Conservation (phyloP, 2,329 filamentous ascomycete species). For the Ceratocystis cubensis region DNA sequence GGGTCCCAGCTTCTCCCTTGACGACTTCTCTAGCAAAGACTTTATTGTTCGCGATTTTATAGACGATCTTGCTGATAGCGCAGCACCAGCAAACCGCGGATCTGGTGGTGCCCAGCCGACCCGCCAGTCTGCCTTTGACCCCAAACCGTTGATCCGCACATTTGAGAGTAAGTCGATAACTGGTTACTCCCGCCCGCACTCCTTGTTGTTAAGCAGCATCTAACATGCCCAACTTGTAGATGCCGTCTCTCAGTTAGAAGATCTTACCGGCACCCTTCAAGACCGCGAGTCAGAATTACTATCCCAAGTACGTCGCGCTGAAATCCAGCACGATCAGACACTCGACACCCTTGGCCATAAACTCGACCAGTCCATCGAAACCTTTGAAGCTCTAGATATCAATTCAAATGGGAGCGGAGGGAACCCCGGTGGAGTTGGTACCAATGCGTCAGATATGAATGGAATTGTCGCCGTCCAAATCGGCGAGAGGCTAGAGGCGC, state of each 20-base stretch:
- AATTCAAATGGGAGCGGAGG: constrained; percentile 46
- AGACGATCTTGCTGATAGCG: constrained; percentile 77
- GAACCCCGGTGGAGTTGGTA: constrained; percentile 32
- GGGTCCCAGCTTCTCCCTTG: constrained; percentile 72
- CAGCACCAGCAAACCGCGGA: constrained; percentile 65
- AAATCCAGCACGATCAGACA: constrained; percentile 83
- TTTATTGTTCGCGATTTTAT: constrained; percentile 98
- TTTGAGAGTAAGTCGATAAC: constrained; percentile 55
- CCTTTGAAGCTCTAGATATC: constrained; percentile 80
- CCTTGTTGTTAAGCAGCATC: constrained; percentile 15
- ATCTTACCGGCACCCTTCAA: constrained; percentile 71
- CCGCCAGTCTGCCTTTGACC: constrained; percentile 61
- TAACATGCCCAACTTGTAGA: constrained; percentile 32
- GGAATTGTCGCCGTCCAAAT: constrained; percentile 81
- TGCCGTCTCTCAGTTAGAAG: constrained; percentile 54
- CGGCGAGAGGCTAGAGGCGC: constrained; percentile 81
- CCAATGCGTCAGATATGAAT: constrained; percentile 15
- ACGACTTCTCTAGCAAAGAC: constrained; percentile 79
- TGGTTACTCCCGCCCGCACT: no score
- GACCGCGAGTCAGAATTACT: constrained; percentile 81
- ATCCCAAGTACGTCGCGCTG: constrained; percentile 78
- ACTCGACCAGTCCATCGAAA: constrained; percentile 80
- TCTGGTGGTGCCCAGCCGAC: constrained; percentile 42
- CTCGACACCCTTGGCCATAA: constrained; percentile 77
- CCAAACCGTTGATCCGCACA: constrained; percentile 88